Evolutionary conservation across 495 filamentous ascomycete species (phyloP).

Genomic region (Neurospora sp.): DNA sequence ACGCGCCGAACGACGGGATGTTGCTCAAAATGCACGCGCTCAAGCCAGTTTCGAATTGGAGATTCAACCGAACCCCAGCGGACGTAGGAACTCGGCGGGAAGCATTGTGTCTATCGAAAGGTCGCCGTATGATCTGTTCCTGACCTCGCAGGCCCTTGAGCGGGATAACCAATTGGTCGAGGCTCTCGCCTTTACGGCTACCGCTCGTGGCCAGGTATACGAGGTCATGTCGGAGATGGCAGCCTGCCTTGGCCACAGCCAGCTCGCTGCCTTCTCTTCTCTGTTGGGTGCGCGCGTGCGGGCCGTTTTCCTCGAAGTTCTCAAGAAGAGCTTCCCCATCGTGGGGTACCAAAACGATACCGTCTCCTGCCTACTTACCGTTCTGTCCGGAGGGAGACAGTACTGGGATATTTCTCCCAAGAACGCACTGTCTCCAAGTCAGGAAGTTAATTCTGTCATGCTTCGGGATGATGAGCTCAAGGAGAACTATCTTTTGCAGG

Average conservation of each 20-base stretch:
- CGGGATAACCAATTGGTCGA: conserved; percentile 28
- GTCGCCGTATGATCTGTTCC: conserved; percentile 37
- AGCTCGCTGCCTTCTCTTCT: conserved; percentile 34
- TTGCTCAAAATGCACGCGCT: conserved; percentile 52
- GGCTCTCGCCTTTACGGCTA: conserved; percentile 36
- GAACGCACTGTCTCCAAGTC: conserved; percentile 28
- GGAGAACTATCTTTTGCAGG: conserved; percentile 44
- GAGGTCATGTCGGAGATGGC: conserved; percentile 52
- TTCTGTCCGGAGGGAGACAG: conserved; percentile 43
- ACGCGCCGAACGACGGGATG: conserved; percentile 47
- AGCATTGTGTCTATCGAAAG: conserved; percentile 41
- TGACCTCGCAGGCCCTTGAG: conserved; percentile 28
- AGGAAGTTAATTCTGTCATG: conserved; percentile 39
- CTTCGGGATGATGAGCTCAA: conserved; percentile 46
- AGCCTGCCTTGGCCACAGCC: conserved; percentile 32
- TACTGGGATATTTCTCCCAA: conserved; percentile 43
- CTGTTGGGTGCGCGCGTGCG: conserved; percentile 44
- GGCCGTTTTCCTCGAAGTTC: conserved; percentile 50
- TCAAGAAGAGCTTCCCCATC: conserved; percentile 44
- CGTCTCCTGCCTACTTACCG: conserved; percentile 48
- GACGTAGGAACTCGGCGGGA: conserved; percentile 37
- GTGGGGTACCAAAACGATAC: conserved; percentile 60
- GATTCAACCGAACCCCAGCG: conserved; percentile 23
- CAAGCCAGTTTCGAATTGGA: conserved; percentile 42
- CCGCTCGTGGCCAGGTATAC: conserved; percentile 47